Evolutionary conservation across 2,329 filamentous ascomycete species (phyloP), one percentile per base, ranked within the genome.

Genomic region (Colletotrichum liaoningense): DNA sequence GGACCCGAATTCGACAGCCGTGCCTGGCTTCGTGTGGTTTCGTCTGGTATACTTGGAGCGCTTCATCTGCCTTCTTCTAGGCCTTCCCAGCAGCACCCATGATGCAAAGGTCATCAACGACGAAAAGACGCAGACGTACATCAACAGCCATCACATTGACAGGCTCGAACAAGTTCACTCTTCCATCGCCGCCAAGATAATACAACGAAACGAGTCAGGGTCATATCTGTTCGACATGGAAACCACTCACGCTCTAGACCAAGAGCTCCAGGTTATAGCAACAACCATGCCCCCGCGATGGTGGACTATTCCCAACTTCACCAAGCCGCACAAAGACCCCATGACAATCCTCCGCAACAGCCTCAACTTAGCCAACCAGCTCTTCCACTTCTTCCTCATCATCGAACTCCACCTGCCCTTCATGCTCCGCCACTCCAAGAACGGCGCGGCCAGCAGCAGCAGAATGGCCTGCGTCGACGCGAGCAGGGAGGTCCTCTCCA

Each of bases 401-500:
- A 80, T 79, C 52, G 80, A 82, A 57, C 78, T 85, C 0, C 84
- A 86, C 72, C 77, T 85, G 1, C 84, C 84, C 1, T 84, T 81
- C 70, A 79, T 84, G 76, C 75, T 85, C 7, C 77, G 77, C 35
- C 64, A 78, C 8, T 26, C 49, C 14, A 69, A 76, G 54, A 78
- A 79, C 56, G 78, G 80, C 5, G 83, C 59, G 0, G 63, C 56
- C 35, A 52, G 49, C 35, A 55, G 83, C 75, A 82, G 79, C 63
- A 80, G 78, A 52, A 76, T 82, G 3, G 80, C 83, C 1, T 83
- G 81, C 57, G 77, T 83, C 16, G 84, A 81, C 64, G 82, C 83
- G 9, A 79, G 77, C n/a, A 82, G 84, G 19, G 83, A 85, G 66
- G 77, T 84, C 0, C 74, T 86, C 5, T 70, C 73, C 11, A 82